Percentiles rank a stretch among this genome's conserved stretches.
phyloP scores from a whole-genome alignment of 495 filamentous ascomycete species.

The Entonaema liquescens region DNA sequence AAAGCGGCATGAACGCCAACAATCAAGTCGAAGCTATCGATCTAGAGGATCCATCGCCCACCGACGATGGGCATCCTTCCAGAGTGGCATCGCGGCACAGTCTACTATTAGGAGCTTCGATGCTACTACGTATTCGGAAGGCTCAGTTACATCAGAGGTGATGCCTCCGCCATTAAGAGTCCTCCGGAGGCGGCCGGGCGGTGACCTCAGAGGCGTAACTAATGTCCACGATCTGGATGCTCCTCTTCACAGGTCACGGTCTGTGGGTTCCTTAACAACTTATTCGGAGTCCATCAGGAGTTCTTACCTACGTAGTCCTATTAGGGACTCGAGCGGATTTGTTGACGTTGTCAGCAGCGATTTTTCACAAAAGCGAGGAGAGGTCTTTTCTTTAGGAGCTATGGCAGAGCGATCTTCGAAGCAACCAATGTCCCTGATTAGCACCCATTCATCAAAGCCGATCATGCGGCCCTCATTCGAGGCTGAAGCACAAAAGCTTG shows the following conservation, averaged over 20 bases:
- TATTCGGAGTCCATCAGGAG: slow-evolving; percentile 73
- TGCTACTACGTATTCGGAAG: slow-evolving; percentile 62
- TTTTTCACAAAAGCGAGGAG: slow-evolving; percentile 48
- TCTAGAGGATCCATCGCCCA: slow-evolving; percentile 52
- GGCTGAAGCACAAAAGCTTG: slow-evolving; percentile 85
- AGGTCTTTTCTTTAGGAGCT: slow-evolving; percentile 67
- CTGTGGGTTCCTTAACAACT: slow-evolving; percentile 74
- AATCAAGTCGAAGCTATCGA: slow-evolving; percentile 50
- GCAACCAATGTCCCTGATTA: slow-evolving; percentile 67
- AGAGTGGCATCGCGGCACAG: slow-evolving; percentile 71
- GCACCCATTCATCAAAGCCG: slow-evolving; percentile 77
- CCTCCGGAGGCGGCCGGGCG: slow-evolving; percentile 86
- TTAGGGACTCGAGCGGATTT: slow-evolving; percentile 49
- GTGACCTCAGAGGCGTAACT: slow-evolving; percentile 81
- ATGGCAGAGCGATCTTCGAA: slow-evolving; percentile 61
- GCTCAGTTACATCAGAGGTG: slow-evolving; percentile 47
- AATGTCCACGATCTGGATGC: slow-evolving; percentile 75
- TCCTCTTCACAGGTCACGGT: slow-evolving; percentile 68
- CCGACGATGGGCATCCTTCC: slow-evolving; percentile 70
- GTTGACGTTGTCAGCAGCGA: slow-evolving; percentile 56
- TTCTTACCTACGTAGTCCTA: slow-evolving; percentile 60
- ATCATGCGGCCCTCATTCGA: slow-evolving; percentile 88
- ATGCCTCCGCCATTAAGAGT: slow-evolving; percentile 64
- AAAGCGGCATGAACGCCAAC: slow-evolving; percentile 49
- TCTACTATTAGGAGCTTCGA: slow-evolving; percentile 69